Conservation (phyloP, 164 flowering plant species). For the Warburgia ugandensis region DNA sequence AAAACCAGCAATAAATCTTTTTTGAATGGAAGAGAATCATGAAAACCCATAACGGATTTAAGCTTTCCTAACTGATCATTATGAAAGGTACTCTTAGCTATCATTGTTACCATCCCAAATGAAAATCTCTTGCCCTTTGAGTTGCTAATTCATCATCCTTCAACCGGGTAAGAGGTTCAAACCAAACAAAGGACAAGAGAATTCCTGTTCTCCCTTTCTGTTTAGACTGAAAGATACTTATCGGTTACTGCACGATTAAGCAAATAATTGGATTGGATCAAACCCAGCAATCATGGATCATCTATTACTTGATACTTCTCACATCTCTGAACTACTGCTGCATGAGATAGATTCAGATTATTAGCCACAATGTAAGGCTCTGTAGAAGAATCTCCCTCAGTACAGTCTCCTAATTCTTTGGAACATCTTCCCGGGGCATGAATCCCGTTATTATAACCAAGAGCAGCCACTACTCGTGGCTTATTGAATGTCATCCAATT, state of each 20-base stretch:
- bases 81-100: neutral
- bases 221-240: conserved; percentile 2
- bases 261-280: neutral
- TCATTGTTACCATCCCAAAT: conserved; percentile 13
- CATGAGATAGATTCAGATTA: conserved; percentile 17
- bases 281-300: neutral
- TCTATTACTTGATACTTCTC: conserved; percentile 14
- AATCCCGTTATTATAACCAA: conserved; percentile 19
- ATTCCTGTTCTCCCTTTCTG: conserved; percentile 17
- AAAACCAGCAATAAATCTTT: neutral
- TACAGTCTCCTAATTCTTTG: conserved; percentile 13
- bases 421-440: conserved; percentile 18
- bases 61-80: neutral
- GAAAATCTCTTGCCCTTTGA: conserved; percentile 17
- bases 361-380: conserved; percentile 22
- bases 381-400: conserved; percentile 14
- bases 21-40: no score
- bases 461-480: conserved; percentile 17
- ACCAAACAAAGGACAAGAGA: conserved; percentile 22
- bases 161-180: conserved; percentile 15
- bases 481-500: conserved; percentile 23
- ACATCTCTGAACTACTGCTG: conserved; percentile 17
- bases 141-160: conserved; percentile 11
- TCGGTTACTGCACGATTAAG: neutral
- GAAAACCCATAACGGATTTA: no score